A percentile compares a stretch with the other conserved stretches of the same genome.
phyloP scores from a whole-genome alignment of 345 rosid species.

The Cardamine chenopodiifolia region DNA sequence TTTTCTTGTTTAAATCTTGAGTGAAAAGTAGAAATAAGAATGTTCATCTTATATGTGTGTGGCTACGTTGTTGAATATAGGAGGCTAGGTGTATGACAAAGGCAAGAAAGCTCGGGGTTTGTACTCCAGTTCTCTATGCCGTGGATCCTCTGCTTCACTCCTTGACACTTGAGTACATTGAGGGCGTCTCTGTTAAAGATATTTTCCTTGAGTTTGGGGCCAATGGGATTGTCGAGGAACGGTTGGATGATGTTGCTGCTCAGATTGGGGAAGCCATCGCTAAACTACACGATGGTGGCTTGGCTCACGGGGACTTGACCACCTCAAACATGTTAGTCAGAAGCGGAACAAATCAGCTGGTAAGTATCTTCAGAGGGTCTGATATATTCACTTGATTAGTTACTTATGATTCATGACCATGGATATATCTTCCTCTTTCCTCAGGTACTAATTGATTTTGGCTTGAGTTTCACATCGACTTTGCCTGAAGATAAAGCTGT shows the following conservation, averaged over 20 bases:
- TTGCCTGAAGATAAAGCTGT: constrained; percentile 98
- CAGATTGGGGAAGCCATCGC: constrained; percentile 91
- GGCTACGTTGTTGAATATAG: constrained; percentile 46
- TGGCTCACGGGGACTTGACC: constrained; percentile 94
- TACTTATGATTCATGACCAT: constrained; percentile 25
- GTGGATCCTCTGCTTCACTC: constrained; percentile 73
- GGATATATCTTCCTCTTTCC: constrained; percentile 14
- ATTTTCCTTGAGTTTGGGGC: constrained; percentile 73
- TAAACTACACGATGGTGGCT: constrained; percentile 95
- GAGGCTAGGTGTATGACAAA: constrained; percentile 97
- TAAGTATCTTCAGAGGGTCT: constrained; percentile 26
- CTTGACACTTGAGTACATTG: constrained; percentile 81
- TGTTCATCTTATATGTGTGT: constrained; percentile 12
- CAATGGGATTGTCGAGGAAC: constrained; percentile 66
- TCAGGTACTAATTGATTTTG: constrained; percentile 92
- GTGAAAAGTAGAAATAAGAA: background rate
- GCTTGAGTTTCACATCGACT: constrained; percentile 88
- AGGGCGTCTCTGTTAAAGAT: constrained; percentile 82
- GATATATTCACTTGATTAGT: background rate
- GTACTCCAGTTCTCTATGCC: constrained; percentile 74
- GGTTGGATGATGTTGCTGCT: constrained; percentile 63
- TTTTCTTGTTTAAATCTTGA: background rate
- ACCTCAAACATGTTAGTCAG: constrained; percentile 88
- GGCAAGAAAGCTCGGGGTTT: constrained; percentile 85
- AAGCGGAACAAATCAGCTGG: constrained; percentile 68